phyloP scores from a whole-genome alignment of 2,329 filamentous ascomycete species.

The Epichloe amarillans region DNA sequence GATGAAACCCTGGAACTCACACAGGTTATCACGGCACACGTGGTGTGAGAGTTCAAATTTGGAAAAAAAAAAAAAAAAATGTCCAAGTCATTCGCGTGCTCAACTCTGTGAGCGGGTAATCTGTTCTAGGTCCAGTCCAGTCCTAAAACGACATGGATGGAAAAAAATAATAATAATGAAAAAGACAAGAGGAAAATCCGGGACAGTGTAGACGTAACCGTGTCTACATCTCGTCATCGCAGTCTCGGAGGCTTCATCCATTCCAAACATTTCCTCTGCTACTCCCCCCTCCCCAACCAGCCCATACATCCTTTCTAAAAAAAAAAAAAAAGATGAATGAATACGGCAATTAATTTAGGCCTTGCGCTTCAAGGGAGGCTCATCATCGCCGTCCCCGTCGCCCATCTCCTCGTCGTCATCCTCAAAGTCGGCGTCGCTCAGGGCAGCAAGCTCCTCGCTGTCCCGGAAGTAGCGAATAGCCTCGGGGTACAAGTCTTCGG shows the following conservation, averaged over 20 bases:
- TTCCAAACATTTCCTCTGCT: neutral
- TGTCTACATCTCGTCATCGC: neutral
- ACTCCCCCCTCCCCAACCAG: too few relatives aligned
- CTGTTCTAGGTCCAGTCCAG: neutral
- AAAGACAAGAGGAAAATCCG: constrained; percentile 9
- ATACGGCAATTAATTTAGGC: constrained; percentile 12
- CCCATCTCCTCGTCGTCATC: constrained; percentile 37
- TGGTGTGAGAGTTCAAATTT: neutral
- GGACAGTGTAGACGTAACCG: neutral
- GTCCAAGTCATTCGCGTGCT: constrained; percentile 3
- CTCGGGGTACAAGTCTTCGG: constrained; percentile 79
- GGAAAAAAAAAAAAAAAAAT: too few relatives aligned
- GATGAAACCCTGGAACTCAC: too few relatives aligned
- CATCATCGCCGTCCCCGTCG: constrained; percentile 27
- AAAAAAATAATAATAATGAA: neutral
- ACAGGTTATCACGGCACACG: neutral
- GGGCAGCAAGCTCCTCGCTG: constrained; percentile 54
- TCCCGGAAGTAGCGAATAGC: constrained; percentile 74
- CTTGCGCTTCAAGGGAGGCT: constrained; percentile 31
- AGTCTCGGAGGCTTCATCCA: neutral
- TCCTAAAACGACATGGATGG: neutral
- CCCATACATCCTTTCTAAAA: neutral
- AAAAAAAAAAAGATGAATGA: too few relatives aligned
- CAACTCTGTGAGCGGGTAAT: constrained; percentile 6
- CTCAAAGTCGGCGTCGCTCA: constrained; percentile 60